phyloP scores from a whole-genome alignment of 2,329 filamentous ascomycete species.

The Neospermospora avenae region DNA sequence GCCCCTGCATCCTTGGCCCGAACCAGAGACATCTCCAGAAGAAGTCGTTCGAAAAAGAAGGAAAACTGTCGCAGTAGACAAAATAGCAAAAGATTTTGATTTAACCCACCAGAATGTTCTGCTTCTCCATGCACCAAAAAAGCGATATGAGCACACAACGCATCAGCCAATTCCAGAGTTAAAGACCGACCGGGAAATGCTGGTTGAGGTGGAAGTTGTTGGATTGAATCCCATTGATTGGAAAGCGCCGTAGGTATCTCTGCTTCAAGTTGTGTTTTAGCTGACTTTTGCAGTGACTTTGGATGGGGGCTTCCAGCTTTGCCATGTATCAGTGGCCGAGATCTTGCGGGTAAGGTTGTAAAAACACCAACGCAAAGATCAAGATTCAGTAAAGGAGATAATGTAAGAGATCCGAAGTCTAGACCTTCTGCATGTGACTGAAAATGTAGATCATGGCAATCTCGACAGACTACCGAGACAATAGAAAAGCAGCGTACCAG shows the following conservation, averaged over 20 bases:
- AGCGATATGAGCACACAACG: conserved; percentile 46
- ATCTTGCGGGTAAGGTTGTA: conserved; percentile 64
- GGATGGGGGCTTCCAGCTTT: conserved; percentile 32
- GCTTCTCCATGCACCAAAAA: conserved; percentile 47
- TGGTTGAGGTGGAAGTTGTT: conserved; percentile 57
- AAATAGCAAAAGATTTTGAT: conserved; percentile 9
- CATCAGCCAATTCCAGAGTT: conserved; percentile 46
- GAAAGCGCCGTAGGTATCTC: conserved; percentile 73
- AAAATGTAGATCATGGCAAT: conserved; percentile 36
- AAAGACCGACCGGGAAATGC: conserved; percentile 54
- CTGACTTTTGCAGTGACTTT: conserved; percentile 50
- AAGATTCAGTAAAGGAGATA: conserved; percentile 54
- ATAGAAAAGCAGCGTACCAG: conserved; percentile 33
- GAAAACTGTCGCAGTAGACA: background rate
- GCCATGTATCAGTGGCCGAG: conserved; percentile 38
- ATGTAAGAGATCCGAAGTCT: conserved; percentile 39
- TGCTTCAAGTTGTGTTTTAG: conserved; percentile 58
- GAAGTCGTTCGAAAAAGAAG: conserved; percentile 11
- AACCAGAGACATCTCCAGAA: conserved; percentile 25
- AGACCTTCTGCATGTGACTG: background rate
- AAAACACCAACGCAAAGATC: conserved; percentile 40
- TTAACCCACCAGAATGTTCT: conserved; percentile 43
- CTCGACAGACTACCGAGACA: conserved; percentile 35
- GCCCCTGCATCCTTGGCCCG: conserved; percentile 26
- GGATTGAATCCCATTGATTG: conserved; percentile 78